Evolutionary conservation across 1,139 yeast species (phyloP).

Genomic region (Blastobotrys buckinghamii): DNA sequence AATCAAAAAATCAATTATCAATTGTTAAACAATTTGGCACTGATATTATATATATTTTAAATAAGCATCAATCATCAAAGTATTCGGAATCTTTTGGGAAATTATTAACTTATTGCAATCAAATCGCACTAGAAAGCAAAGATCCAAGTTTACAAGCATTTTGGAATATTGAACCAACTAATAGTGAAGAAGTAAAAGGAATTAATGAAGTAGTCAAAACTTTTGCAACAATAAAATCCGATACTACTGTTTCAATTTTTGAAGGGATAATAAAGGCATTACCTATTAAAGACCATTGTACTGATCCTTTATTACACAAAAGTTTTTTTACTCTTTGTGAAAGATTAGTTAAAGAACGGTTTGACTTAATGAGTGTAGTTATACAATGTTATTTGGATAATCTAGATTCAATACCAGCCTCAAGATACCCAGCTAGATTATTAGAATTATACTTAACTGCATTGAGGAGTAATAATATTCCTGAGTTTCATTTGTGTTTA

Average conservation of each 20-base stretch:
- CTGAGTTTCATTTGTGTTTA: background rate
- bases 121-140: conserved; percentile 5
- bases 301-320: conserved; percentile 9
- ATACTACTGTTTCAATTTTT: conserved; percentile 1
- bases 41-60: conserved; percentile 10
- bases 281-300: conserved; percentile 7
- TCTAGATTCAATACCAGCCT: conserved; percentile 3
- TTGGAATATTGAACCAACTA: conserved; percentile 9
- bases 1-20: conserved; percentile 6
- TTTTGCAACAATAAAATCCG: conserved; percentile 4
- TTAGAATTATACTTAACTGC: conserved; percentile 9
- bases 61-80: conserved; percentile 8
- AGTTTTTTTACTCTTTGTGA: conserved; percentile 2
- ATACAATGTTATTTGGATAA: conserved; percentile 2
- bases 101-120: conserved; percentile 10
- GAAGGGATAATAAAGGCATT: conserved; percentile 8
- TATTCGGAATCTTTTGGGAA: conserved; percentile 10
- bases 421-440: conserved; percentile 11
- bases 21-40: conserved; percentile 14
- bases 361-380: conserved; percentile 1
- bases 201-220: conserved; percentile 8
- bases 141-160: conserved; percentile 4
- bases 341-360: background rate
- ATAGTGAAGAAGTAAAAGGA: conserved; percentile 5
- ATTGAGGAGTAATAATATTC: background rate